Evolutionary conservation across 345 rosid genomes (phyloP).

Genomic region (Murraya koenigii): DNA sequence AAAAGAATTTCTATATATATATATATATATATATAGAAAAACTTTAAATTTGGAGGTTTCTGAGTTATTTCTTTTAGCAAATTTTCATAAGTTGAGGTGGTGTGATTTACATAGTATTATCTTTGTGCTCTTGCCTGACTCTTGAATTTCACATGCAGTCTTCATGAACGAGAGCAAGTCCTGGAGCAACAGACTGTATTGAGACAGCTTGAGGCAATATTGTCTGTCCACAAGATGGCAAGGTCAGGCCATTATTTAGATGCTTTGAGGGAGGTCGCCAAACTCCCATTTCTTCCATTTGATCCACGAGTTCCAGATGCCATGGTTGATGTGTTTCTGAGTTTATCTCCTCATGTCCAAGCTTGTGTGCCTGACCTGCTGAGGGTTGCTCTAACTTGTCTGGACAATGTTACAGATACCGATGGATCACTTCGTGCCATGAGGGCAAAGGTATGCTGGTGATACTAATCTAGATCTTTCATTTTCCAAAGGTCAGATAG

Average conservation of each 20-base stretch:
- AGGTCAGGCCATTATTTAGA: slow-evolving; percentile 70
- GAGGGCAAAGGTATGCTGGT: slow-evolving; percentile 78
- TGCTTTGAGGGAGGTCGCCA: slow-evolving; percentile 89
- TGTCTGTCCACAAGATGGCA: slow-evolving; percentile 70
- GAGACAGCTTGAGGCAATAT: slow-evolving; percentile 94
- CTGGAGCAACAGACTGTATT: slow-evolving; percentile 84
- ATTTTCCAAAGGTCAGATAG: not conserved
- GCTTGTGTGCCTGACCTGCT: slow-evolving; percentile 86
- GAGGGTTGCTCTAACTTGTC: slow-evolving; percentile 74
- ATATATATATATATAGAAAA: not conserved
- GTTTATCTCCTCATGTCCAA: slow-evolving; percentile 78
- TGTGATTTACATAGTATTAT: not conserved
- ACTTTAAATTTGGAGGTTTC: not conserved
- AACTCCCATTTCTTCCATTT: slow-evolving; percentile 80
- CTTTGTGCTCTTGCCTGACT: slow-evolving; percentile 2
- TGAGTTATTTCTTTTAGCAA: not conserved
- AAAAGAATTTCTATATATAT: not conserved
- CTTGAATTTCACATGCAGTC: slow-evolving; percentile 43
- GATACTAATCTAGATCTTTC: not conserved
- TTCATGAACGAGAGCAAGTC: slow-evolving; percentile 73
- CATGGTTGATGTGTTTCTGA: slow-evolving; percentile 51
- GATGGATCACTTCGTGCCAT: slow-evolving; percentile 90
- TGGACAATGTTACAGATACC: slow-evolving; percentile 81
- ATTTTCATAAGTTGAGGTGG: not conserved
- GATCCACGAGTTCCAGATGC: slow-evolving; percentile 79